Conservation (phyloP, 2,329 filamentous ascomycete genomes). For the Aspergillus persii region DNA sequence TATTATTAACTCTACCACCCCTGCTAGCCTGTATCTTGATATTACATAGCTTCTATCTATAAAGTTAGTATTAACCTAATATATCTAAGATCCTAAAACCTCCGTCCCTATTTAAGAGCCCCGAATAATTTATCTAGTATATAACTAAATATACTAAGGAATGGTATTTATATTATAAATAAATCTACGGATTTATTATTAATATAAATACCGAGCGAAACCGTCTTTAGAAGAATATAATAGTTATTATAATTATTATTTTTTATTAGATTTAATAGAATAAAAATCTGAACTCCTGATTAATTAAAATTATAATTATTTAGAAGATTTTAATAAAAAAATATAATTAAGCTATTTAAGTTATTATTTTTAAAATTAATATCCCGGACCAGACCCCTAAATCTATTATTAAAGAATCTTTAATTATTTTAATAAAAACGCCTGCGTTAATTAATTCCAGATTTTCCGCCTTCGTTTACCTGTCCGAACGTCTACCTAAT, state of each 20-base stretch:
- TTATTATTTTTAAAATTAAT: too few species aligned
- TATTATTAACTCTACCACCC: too few species aligned
- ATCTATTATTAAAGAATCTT: neutral
- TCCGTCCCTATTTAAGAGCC: neutral
- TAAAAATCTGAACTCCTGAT: too few species aligned
- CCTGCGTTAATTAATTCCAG: neutral
- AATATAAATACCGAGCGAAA: neutral
- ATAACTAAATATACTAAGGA: neutral
- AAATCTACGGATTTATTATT: neutral
- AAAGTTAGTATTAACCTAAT: too few species aligned
- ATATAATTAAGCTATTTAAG: too few species aligned
- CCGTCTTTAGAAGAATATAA: neutral
- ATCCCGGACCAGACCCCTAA: too few species aligned
- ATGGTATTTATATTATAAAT: neutral
- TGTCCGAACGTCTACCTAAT: neutral
- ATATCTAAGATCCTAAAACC: neutral
- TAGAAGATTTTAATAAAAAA: too few species aligned
- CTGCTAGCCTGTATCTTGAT: too few species aligned
- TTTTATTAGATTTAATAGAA: too few species aligned
- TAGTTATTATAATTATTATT: too few species aligned
- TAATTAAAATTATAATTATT: too few species aligned
- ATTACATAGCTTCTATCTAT: too few species aligned
- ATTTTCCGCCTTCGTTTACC: neutral
- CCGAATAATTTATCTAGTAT: neutral
- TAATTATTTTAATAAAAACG: neutral